Evolutionary conservation across 164 flowering plant species (phyloP), one percentile per base, ranked within the genome.

Genomic region (Sextonia rubra): DNA sequence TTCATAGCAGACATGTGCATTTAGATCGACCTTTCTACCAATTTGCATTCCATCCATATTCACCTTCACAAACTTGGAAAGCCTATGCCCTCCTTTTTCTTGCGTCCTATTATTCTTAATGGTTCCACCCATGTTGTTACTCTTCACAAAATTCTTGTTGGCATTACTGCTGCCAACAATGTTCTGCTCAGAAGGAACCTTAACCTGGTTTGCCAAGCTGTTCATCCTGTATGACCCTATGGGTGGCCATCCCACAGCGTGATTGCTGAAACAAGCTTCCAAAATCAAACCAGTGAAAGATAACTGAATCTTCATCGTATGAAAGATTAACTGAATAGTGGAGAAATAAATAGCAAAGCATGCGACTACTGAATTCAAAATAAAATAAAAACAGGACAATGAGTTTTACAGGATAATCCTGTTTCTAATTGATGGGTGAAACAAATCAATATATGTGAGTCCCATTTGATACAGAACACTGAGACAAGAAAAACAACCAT

Each of bases 211-310:
- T 27, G 68, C 87, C 81, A 90, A 80, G 80, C 81, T 89, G 82
- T 87, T 89, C 83, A 90, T 89, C 83, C 97, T 91, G 69, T 87
- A 85, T 68, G 87, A 70, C 77, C 88, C 81, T 52, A 94, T 81
- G 8, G 98, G 98, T 49, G 98, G 98, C 98, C 98, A 94, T 74
- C 98, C 98, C 69, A 94, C 94, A 69, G 87, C 94, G 79, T 88
- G 95, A 80, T 91, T 94, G 92, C 86, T 84, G 44, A 49, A 49
- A 49, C 18, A 49, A 14, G 12, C 15, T 49, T 14, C 18, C 15
- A 49, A 49, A 49, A 49, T 49, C 15, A 49, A 30, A 30, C 37
- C 6, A 30, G 5, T 5, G 37, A 30, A 30, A 30, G 37, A 30
- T 0, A 5, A 30, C 7, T 30, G 37, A 30, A 30, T 30, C 37